These are phyloP conservation scores for Sicyos edulis DNA, from an alignment of 306 rosid species.

Conservation along the genomic window DNA sequence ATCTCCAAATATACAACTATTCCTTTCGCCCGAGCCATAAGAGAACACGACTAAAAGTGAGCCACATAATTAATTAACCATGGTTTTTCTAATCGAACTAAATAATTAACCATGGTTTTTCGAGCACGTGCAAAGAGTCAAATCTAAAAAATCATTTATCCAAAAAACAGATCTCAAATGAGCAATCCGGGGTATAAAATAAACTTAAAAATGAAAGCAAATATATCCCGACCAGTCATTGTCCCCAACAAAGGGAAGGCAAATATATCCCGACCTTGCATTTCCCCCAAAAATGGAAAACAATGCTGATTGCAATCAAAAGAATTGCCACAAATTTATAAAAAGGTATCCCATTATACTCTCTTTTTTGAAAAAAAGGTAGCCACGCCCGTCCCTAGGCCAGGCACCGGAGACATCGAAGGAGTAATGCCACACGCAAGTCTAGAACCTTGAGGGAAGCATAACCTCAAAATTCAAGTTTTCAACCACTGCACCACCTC, in stretches of 20 bases:
- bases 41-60: too few species aligned
- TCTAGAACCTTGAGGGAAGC: too few species aligned
- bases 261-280: too few species aligned
- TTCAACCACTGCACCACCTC: too few species aligned
- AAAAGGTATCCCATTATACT: background rate
- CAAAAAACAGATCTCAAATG: slow-evolving; percentile 27
- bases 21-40: too few species aligned
- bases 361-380: too few species aligned
- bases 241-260: slow-evolving; percentile 10
- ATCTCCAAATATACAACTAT: too few species aligned
- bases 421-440: too few species aligned
- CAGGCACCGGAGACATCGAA: too few species aligned
- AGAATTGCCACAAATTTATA: background rate
- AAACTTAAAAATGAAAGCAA: slow-evolving; percentile 26
- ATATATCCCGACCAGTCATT: too few species aligned
- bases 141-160: slow-evolving; percentile 2
- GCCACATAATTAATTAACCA: background rate
- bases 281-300: background rate
- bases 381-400: too few species aligned
- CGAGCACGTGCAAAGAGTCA: background rate
- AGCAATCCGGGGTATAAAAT: slow-evolving; percentile 12
- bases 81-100: background rate
- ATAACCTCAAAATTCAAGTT: too few species aligned
- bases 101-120: background rate
- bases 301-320: background rate